Evolutionary conservation across 2,329 filamentous ascomycete genomes (phyloP).

Genomic region (Fusarium oxysporum): DNA sequence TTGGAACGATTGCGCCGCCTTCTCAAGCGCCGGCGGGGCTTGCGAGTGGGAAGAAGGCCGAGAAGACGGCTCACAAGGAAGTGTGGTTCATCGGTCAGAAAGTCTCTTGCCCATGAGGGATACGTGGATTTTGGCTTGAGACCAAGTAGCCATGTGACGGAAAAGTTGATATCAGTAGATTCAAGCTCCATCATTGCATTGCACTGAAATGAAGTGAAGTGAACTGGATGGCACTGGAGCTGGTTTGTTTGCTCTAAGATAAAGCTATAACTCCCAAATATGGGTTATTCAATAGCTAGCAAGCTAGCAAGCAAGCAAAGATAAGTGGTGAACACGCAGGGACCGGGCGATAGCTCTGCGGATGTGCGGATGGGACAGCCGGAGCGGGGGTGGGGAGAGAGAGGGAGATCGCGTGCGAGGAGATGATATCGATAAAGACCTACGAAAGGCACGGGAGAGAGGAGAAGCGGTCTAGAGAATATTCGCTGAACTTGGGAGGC

Average conservation of each 20-base stretch:
- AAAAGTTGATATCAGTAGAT: slow-evolving; percentile 45
- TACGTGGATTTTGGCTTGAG: slow-evolving; percentile 42
- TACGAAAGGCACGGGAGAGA: neutral
- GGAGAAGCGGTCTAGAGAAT: neutral
- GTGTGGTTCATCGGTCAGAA: slow-evolving; percentile 43
- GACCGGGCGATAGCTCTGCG: slow-evolving; percentile 15
- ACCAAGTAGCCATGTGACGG: slow-evolving; percentile 47
- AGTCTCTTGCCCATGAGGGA: slow-evolving; percentile 43
- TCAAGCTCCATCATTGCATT: slow-evolving; percentile 44
- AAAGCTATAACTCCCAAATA: slow-evolving; percentile 32
- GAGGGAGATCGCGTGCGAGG: slow-evolving; percentile 25
- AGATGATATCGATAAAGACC: slow-evolving; percentile 1
- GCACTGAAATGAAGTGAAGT: slow-evolving; percentile 11
- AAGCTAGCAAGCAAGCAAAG: slow-evolving; percentile 28
- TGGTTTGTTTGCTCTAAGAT: slow-evolving; percentile 37
- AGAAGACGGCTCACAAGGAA: slow-evolving; percentile 48
- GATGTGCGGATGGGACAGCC: slow-evolving; percentile 25
- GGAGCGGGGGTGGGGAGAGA: slow-evolving; percentile 37
- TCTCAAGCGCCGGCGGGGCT: slow-evolving; percentile 31
- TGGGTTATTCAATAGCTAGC: slow-evolving; percentile 15
- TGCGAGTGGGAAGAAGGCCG: slow-evolving; percentile 43
- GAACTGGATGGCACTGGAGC: slow-evolving; percentile 1
- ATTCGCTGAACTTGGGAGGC: neutral
- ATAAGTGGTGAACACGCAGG: slow-evolving; percentile 17
- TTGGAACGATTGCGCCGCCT: slow-evolving; percentile 37